Evolutionary conservation across 257 asterid species (phyloP), one percentile per base, ranked within the genome.

Genomic region (Solanum dulcamara): DNA sequence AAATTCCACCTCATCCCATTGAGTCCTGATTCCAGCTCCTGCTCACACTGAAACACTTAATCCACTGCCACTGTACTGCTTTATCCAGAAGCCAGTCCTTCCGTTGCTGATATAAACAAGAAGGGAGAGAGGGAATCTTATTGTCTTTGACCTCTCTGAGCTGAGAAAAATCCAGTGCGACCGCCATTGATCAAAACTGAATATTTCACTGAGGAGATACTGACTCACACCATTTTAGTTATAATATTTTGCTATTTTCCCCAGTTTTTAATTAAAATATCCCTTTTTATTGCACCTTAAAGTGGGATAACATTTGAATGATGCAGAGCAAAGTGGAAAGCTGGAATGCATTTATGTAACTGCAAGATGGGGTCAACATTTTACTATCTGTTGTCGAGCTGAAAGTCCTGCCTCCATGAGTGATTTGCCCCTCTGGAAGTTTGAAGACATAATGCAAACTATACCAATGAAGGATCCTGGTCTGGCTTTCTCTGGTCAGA

Each of bases 401-500:
- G 99, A 97, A 91, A 95, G 99, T 85, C 99, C 99, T 30, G 96
- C 98, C 66, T 95, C 98, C 6, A 92, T 97, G 97, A 92, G 92
- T 80, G 98, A 97, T 72, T 89, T 94, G 81, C 98, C 97, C 22
- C 97, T 97, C 26, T 95, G 99, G 99, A 97, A 93, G 86, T 94
- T 94, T 84, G 99, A 97, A 91, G 93, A 95, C 89, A 89, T 86
- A 64, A 90, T 95, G 20, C 98, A 97, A 89, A 93, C 95, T 81
- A 91, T 82, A 80, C 99, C 99, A 79, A 91, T 89, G 40, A 94
- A 93, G 91, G 98, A 97, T 92, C 98, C 96, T 68, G 90, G 93
- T 89, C 93, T 97, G 86, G 97, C 99, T 30, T 92, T 91, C 85
- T 95, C 98, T 48, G 99, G 99, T 85, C 99, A 92, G 91, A 97